Percentiles rank a stretch among this genome's conserved stretches.
phyloP scores from a whole-genome alignment of 345 rosid species.

The Diplotaxis tenuifolia region DNA sequence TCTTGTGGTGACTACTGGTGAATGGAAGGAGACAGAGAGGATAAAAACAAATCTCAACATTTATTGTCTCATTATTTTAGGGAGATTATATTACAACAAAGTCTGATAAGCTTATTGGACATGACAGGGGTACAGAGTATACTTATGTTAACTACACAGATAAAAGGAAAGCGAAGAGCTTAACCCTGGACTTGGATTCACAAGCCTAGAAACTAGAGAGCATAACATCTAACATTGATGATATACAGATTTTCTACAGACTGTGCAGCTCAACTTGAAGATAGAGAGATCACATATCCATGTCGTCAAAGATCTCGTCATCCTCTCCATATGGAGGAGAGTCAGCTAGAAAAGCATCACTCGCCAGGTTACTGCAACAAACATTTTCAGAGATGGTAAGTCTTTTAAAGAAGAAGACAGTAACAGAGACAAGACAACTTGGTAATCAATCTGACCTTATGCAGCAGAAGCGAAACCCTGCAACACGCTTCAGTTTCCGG shows the following conservation, averaged over 20 bases:
- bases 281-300: constrained; percentile 67
- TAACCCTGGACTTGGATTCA: constrained; percentile 28
- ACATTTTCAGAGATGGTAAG: constrained; percentile 6
- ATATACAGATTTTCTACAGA: constrained; percentile 31
- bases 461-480: constrained; percentile 77
- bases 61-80: constrained; percentile 14
- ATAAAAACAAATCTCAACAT: constrained; percentile 9
- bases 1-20: constrained; percentile 88
- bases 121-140: constrained; percentile 1
- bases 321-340: constrained; percentile 50
- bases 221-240: constrained; percentile 17
- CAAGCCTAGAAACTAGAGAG: constrained; percentile 27
- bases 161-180: constrained; percentile 37
- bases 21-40: constrained; percentile 11
- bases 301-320: constrained; percentile 68
- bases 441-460: constrained; percentile 50
- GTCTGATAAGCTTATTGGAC: constrained; percentile 17
- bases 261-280: constrained; percentile 5
- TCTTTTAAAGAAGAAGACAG: neutral
- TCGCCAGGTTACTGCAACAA: constrained; percentile 69
- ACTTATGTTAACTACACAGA: constrained; percentile 30
- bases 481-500: constrained; percentile 84
- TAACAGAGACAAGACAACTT: neutral
- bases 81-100: constrained; percentile 6
- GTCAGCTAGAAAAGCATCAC: constrained; percentile 54